Evolutionary conservation across 164 flowering plant species (phyloP).

Genomic region (Stephania yunnanensis): DNA sequence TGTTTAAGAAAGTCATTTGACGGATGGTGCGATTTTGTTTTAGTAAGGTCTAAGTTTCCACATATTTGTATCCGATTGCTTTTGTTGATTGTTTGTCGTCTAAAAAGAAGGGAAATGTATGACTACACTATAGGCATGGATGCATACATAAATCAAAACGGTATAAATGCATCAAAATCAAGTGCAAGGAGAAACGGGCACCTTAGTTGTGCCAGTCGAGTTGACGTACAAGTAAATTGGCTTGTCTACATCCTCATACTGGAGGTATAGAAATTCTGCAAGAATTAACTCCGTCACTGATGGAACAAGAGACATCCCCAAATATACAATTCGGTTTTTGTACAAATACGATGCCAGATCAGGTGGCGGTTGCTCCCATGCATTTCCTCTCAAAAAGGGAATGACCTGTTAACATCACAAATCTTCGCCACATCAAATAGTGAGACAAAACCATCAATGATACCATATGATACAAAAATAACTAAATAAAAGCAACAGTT

Average conservation of each 20-base stretch:
- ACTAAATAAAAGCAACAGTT: background rate
- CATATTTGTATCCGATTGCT: too few species aligned
- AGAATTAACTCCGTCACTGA: constrained; percentile 82
- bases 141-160: too few species aligned
- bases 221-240: constrained; percentile 88
- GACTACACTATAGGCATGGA: too few species aligned
- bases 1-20: too few species aligned
- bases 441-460: background rate
- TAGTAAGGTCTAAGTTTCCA: too few species aligned
- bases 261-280: constrained; percentile 84
- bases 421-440: background rate
- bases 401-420: constrained; percentile 55
- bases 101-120: too few species aligned
- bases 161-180: too few species aligned
- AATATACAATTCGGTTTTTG: constrained; percentile 79
- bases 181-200: constrained; percentile 14
- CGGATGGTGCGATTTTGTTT: too few species aligned
- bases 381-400: constrained; percentile 73
- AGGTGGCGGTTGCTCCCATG: constrained; percentile 93
- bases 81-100: too few species aligned
- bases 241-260: constrained; percentile 65
- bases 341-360: constrained; percentile 85
- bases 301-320: constrained; percentile 91
- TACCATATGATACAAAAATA: too few species aligned
- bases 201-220: constrained; percentile 95